Conservation (phyloP, 164 flowering plant species). For the Annona squamosa region DNA sequence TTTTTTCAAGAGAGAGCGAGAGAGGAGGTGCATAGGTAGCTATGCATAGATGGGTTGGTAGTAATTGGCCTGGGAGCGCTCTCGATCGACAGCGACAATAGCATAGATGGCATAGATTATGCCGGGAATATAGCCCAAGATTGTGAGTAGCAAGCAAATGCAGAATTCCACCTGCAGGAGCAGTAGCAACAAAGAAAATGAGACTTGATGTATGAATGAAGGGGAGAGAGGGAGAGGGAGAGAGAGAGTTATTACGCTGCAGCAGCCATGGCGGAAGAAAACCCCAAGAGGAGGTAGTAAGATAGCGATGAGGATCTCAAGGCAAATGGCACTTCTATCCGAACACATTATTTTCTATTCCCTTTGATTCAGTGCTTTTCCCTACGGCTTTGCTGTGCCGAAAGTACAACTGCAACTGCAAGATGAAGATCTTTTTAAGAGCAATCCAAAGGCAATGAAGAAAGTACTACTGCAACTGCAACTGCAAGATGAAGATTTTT, state of each 20-base stretch:
- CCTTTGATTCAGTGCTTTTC: background rate
- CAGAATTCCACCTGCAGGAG: conserved; percentile 23
- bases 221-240: background rate
- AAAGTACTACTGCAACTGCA: no score
- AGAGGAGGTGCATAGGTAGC: no score
- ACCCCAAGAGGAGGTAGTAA: conserved; percentile 77
- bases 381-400: background rate
- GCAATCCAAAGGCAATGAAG: no score
- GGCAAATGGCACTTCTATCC: conserved; percentile 8
- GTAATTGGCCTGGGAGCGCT: conserved; percentile 13
- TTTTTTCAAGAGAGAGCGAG: no score
- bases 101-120: conserved; percentile 37
- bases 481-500: no score
- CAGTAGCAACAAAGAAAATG: background rate
- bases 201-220: background rate
- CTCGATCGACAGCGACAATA: conserved; percentile 22
- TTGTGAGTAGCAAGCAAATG: conserved; percentile 35
- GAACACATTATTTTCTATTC: background rate
- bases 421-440: no score
- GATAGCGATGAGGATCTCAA: conserved; percentile 59
- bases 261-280: conserved; percentile 69
- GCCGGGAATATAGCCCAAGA: conserved; percentile 38
- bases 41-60: conserved; percentile 19
- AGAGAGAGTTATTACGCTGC: conserved; percentile 16
- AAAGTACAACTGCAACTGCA: no score